Conservation (phyloP, 257 asterid genomes). For the Capsicum chinense region DNA sequence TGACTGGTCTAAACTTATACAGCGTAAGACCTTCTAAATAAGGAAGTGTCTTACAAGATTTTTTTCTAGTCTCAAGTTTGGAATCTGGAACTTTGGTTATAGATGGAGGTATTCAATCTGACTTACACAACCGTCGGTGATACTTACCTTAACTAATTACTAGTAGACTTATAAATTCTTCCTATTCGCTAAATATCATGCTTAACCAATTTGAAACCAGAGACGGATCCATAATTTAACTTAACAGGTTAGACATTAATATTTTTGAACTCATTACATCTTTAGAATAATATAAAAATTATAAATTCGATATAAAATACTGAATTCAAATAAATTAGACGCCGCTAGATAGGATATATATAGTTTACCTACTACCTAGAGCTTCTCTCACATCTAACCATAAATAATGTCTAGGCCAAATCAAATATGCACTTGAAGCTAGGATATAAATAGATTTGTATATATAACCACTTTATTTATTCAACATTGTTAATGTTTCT, state of each 20-base stretch:
- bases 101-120: background rate
- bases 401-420: background rate
- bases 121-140: rapidly evolving
- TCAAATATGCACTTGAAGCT: background rate
- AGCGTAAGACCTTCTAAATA: too few relatives aligned
- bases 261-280: background rate
- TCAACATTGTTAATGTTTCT: slow-evolving; percentile 1
- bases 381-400: background rate
- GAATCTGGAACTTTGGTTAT: background rate
- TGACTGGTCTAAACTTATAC: too few relatives aligned
- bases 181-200: background rate
- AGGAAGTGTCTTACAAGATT: too few relatives aligned
- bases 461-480: background rate
- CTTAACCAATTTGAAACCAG: background rate
- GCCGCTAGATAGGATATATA: background rate
- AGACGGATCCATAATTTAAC: background rate
- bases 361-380: background rate
- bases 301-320: background rate
- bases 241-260: background rate
- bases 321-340: background rate
- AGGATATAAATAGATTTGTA: background rate
- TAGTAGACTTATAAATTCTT: background rate
- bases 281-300: background rate
- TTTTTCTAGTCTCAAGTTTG: too few relatives aligned
- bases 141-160: background rate